Percentiles rank a stretch among this genome's conserved stretches.
Conservation (phyloP, 2,329 filamentous ascomycete genomes). For the Neurospora sp. region DNA sequence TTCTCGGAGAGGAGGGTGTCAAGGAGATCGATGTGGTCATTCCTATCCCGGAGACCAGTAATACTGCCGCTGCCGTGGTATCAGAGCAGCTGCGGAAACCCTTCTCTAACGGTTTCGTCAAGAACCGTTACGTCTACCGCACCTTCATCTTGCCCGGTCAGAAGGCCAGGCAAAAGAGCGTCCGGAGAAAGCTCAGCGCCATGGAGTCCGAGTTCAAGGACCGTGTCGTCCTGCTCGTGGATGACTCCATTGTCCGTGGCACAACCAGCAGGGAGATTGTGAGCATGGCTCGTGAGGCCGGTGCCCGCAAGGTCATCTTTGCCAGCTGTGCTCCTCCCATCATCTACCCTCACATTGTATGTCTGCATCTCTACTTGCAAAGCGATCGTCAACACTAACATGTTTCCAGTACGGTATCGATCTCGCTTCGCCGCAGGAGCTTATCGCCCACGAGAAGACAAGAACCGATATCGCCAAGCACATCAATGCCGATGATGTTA, state of each 20-base stretch:
- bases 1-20: conserved; percentile 59
- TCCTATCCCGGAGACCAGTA: conserved; percentile 64
- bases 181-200: conserved; percentile 80
- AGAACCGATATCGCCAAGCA: conserved; percentile 31
- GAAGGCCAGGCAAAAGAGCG: conserved; percentile 69
- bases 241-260: conserved; percentile 83
- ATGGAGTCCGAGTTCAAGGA: conserved; percentile 78
- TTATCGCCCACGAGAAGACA: conserved; percentile 32
- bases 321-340: conserved; percentile 75
- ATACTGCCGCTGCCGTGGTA: conserved; percentile 68
- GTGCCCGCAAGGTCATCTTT: conserved; percentile 74
- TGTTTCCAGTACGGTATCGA: conserved; percentile 35
- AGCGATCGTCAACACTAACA: background rate
- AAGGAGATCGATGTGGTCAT: conserved; percentile 77
- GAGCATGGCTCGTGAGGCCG: conserved; percentile 76
- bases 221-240: conserved; percentile 72
- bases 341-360: conserved; percentile 80
- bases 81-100: conserved; percentile 68
- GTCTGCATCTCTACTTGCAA: conserved; percentile 9
- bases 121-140: conserved; percentile 81
- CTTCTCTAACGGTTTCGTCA: conserved; percentile 74
- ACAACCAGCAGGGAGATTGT: conserved; percentile 60
- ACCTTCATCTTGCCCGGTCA: conserved; percentile 66
- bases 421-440: conserved; percentile 32
- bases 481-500: conserved; percentile 45